A percentile compares a stretch with the other conserved stretches of the same genome.
These are phyloP conservation scores for Yamadazyma diospyri DNA, from an alignment of 1,139 yeast genomes.

Conservation along the genomic window DNA sequence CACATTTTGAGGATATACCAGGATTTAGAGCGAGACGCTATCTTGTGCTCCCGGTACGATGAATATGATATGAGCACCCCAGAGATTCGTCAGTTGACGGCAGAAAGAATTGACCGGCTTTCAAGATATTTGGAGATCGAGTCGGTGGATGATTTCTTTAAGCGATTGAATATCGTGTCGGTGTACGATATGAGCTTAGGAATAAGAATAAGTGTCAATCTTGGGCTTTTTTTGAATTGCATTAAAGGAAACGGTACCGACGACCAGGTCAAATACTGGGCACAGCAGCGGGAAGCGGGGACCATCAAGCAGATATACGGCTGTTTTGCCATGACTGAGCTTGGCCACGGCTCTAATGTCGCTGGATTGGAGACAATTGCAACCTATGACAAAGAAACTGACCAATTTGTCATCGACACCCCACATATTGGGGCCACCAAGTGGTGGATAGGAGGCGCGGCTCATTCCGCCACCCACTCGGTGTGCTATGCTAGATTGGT, in stretches of 20 bases:
- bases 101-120: slow-evolving; percentile 34
- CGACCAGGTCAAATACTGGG: slow-evolving; percentile 41
- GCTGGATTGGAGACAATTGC: slow-evolving; percentile 48
- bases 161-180: slow-evolving; percentile 52
- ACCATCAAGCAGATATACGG: slow-evolving; percentile 39
- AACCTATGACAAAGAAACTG: slow-evolving; percentile 37
- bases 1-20: slow-evolving; percentile 25
- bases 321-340: slow-evolving; percentile 49
- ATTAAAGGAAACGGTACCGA: slow-evolving; percentile 69
- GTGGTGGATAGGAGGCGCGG: slow-evolving; percentile 55
- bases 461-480: slow-evolving; percentile 48
- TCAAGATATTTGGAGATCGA: slow-evolving; percentile 39
- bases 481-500: slow-evolving; percentile 42
- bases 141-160: slow-evolving; percentile 32
- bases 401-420: slow-evolving; percentile 43
- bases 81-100: slow-evolving; percentile 36
- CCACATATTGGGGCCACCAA: slow-evolving; percentile 50
- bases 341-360: slow-evolving; percentile 49
- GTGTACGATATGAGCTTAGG: slow-evolving; percentile 60
- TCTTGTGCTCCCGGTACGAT: slow-evolving; percentile 30
- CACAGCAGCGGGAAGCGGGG: slow-evolving; percentile 34
- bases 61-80: slow-evolving; percentile 37
- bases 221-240: slow-evolving; percentile 67
- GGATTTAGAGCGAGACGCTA: slow-evolving; percentile 45
- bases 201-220: slow-evolving; percentile 55